phyloP scores from a whole-genome alignment of 225 moss, liverwort and hornwort species.

The Lunularia cruciata region DNA sequence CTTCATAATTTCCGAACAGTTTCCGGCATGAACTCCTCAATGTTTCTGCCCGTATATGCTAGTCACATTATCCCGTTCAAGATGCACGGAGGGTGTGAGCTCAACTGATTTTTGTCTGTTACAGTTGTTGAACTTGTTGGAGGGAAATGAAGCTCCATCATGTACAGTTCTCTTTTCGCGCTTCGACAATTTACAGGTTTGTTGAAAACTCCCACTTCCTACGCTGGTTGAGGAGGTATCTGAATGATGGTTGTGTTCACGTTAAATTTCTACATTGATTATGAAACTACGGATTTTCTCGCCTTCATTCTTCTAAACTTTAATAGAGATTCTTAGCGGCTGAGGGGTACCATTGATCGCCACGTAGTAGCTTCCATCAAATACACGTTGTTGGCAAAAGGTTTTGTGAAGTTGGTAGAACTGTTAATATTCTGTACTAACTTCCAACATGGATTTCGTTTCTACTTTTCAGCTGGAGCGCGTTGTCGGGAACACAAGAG shows the following conservation, averaged over 20 bases:
- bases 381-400: too few species aligned
- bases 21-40: not conserved
- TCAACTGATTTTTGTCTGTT: not conserved
- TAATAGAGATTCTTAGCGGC: too few species aligned
- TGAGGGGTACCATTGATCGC: too few species aligned
- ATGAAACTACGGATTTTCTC: not conserved
- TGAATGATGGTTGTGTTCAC: not conserved
- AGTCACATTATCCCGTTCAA: not conserved
- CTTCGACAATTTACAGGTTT: slow-evolving; percentile 78
- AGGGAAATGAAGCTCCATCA: slow-evolving; percentile 63
- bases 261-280: not conserved
- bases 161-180: slow-evolving; percentile 76
- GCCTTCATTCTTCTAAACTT: too few species aligned
- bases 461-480: slow-evolving; percentile 50
- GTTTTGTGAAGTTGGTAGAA: too few species aligned
- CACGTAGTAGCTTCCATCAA: too few species aligned
- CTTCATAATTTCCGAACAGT: too few species aligned
- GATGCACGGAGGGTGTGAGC: not conserved
- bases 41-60: not conserved
- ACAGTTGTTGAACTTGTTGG: slow-evolving; percentile 74
- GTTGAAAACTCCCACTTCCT: not conserved
- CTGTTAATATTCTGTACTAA: too few species aligned
- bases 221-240: not conserved
- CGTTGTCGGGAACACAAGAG: slow-evolving; percentile 37
- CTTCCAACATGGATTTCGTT: too few species aligned